Evolutionary conservation across 2,329 filamentous ascomycete species (phyloP), one percentile per base, ranked within the genome.

Genomic region (Penicillium vulpinum): DNA sequence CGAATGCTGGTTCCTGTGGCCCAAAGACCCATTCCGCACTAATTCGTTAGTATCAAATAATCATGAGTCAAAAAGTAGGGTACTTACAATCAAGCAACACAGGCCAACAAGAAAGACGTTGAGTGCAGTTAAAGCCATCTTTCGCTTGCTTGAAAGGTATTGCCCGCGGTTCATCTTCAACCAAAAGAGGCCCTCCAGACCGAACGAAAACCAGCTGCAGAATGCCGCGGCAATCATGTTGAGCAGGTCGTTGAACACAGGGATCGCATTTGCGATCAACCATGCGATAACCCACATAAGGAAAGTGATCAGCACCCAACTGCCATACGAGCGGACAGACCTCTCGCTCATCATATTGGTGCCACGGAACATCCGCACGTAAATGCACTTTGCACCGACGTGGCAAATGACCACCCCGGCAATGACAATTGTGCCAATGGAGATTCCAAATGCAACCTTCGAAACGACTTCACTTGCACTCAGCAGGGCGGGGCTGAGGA

Each of bases 331-430:
- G 0, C 78, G 60, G 49, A 76, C 72, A 31, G 78, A 84, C 45
- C 77, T 75, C 54, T 77, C 75, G 51, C 76, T 74, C 71, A 83
- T 75, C 67, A 81, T 78, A 61, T 82, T 78, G 5, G 83, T 84
- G 58, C 83, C 81, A 28, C 80, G 77, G 76, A 88, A 89, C 4
- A 87, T 67, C 22, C 87, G 82, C 2, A 84, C 77, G 67, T 88
- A 90, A 47, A 89, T 78, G 62, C 87, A 87, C 66, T 88, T 88
- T 41, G 79, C 80, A 0, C 84, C 85, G 1, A 90, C 85, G 56
- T 87, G 83, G 5, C 83, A 86, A 64, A 88, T 85, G 54, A 90
- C 86, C 15, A 89, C 86, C 41, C 87, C 88, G 0, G 87, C 85
- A 45, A 90, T 83, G 29, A 90, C 77, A 54, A 89, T 89, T 3